Evolutionary conservation across 2,329 filamentous ascomycete genomes (phyloP).

Genomic region (Capronia americana): DNA sequence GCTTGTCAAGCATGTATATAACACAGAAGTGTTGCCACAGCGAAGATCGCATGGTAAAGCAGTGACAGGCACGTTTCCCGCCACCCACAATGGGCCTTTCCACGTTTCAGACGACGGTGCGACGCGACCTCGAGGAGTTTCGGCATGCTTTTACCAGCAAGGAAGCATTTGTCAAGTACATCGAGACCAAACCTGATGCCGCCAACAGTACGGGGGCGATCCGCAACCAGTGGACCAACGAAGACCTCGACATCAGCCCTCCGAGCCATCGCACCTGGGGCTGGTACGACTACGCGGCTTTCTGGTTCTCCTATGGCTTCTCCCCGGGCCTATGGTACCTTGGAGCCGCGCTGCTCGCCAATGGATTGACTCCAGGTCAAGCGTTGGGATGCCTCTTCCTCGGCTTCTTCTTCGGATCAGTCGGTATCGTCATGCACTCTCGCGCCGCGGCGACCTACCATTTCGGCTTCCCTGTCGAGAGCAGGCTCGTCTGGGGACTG

Average conservation of each 20-base stretch:
- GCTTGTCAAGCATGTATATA: conserved; percentile 7
- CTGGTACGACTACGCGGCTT: conserved; percentile 31
- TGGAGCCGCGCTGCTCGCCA: conserved; percentile 23
- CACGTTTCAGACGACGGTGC: conserved; percentile 11
- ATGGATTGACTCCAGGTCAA: conserved; percentile 26
- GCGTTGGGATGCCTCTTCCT: conserved; percentile 45
- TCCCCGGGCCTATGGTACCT: conserved; percentile 24
- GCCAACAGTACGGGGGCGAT: not conserved
- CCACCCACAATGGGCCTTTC: conserved; percentile 9
- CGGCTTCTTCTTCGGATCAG: conserved; percentile 45
- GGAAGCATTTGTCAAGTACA: conserved; percentile 22
- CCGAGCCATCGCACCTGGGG: conserved; percentile 21
- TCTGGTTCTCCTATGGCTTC: conserved; percentile 32
- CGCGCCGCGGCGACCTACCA: conserved; percentile 48
- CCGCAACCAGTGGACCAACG: conserved; percentile 31
- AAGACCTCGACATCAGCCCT: conserved; percentile 31
- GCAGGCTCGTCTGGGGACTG: conserved; percentile 51
- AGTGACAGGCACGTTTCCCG: too few relatives aligned
- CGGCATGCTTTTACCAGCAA: conserved; percentile 25
- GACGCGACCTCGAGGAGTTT: conserved; percentile 15
- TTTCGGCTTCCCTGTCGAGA: conserved; percentile 51
- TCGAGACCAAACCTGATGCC: conserved; percentile 25
- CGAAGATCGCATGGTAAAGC: not conserved
- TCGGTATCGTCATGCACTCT: conserved; percentile 29
- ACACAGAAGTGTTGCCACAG: conserved; percentile 2